These are phyloP conservation scores for Erysimum pusillum DNA, from an alignment of 441 rosid genomes.

Conservation along the genomic window DNA sequence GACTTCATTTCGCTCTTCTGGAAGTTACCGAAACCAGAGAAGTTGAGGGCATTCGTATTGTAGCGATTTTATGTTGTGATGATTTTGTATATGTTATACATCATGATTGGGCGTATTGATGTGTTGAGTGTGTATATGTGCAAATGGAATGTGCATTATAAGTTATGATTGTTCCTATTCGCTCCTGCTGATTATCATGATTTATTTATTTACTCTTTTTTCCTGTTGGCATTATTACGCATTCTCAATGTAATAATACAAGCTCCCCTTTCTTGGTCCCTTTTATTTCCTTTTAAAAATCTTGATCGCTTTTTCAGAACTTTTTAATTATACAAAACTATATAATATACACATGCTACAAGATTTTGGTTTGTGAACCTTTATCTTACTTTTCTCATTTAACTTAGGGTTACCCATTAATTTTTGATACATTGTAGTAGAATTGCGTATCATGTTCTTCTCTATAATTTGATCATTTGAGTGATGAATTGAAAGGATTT, in stretches of 20 bases:
- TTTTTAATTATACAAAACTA: constrained; percentile 18
- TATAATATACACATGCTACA: constrained; percentile 13
- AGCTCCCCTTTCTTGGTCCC: constrained; percentile 43
- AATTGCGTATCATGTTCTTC: background rate
- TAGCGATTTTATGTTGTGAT: background rate
- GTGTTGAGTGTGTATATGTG: constrained; percentile 12
- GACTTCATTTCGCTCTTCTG: background rate
- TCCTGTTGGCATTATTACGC: constrained; percentile 47
- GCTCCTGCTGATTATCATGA: constrained; percentile 33
- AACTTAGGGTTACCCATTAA: background rate
- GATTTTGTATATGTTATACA: background rate
- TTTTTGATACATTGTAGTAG: background rate
- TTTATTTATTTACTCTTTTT: constrained; percentile 12
- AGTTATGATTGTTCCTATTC: constrained; percentile 42
- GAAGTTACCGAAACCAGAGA: background rate
- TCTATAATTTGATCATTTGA: background rate
- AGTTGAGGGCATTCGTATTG: background rate
- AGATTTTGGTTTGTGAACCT: constrained; percentile 10
- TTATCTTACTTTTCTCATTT: background rate
- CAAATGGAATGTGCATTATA: constrained; percentile 43
- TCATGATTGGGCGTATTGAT: constrained; percentile 5
- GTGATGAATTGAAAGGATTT: background rate
- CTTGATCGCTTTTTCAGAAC: constrained; percentile 31
- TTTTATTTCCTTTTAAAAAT: constrained; percentile 33
- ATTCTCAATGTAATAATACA: constrained; percentile 48